These are phyloP conservation scores for Lentinula detonsa DNA, from an alignment of 768 basidiomycete genomes.

Conservation along the genomic window DNA sequence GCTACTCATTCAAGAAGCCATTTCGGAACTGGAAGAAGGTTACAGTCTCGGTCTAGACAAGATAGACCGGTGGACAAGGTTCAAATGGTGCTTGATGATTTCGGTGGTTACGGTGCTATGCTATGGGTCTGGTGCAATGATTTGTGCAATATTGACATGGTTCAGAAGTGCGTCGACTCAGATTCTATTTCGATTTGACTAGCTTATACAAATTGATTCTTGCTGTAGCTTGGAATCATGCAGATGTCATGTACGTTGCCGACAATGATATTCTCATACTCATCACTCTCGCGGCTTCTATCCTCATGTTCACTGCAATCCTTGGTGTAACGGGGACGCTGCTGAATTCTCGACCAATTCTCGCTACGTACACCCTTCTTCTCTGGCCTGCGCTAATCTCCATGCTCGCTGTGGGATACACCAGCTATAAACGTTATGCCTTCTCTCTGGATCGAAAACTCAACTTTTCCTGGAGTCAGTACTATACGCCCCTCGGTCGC, in stretches of 20 bases:
- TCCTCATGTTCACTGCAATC: constrained; percentile 52
- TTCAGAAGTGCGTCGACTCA: constrained; percentile 37
- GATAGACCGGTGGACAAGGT: constrained; percentile 48
- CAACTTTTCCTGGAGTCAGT: constrained; percentile 61
- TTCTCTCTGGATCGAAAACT: constrained; percentile 63
- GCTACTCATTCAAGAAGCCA: constrained; percentile 11
- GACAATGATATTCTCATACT: constrained; percentile 51
- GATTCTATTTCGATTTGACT: too few relatives aligned
- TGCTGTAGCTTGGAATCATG: constrained; percentile 46
- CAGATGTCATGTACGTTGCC: constrained; percentile 58
- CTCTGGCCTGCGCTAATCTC: constrained; percentile 60
- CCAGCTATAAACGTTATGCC: constrained; percentile 56
- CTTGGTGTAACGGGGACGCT: constrained; percentile 55
- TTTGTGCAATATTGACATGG: constrained; percentile 53
- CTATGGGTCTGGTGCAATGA: constrained; percentile 46
- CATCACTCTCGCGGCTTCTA: constrained; percentile 50
- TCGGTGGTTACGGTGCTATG: constrained; percentile 49
- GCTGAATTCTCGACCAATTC: constrained; percentile 61
- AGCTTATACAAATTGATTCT: background rate
- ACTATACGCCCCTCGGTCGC: constrained; percentile 48
- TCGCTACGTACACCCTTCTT: constrained; percentile 61
- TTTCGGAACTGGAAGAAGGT: constrained; percentile 26
- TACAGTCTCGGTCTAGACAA: constrained; percentile 30
- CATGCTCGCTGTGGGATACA: constrained; percentile 56
- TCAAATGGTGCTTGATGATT: constrained; percentile 56